Evolutionary conservation across 2,329 filamentous ascomycete genomes (phyloP).

Genomic region (Botrytis porri): DNA sequence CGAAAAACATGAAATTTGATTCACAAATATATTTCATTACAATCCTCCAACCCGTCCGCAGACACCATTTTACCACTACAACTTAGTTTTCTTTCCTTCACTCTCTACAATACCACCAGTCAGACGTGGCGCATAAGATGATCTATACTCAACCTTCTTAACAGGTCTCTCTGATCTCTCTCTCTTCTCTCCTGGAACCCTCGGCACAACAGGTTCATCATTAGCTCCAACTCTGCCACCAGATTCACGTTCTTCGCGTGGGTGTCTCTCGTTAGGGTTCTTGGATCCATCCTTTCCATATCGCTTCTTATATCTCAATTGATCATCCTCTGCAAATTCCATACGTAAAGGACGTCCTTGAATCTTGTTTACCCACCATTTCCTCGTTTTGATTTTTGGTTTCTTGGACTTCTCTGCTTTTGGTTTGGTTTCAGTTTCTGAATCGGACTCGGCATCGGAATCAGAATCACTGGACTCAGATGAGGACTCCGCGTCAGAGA

Average conservation of each 20-base stretch:
- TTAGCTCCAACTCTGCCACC: constrained; percentile 27
- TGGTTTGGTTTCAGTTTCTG: constrained; percentile 39
- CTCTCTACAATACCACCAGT: constrained; percentile 77
- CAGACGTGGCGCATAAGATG: constrained; percentile 56
- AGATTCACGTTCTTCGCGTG: constrained; percentile 11
- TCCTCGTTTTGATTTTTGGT: constrained; percentile 60
- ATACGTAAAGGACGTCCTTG: constrained; percentile 78
- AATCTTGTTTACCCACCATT: constrained; percentile 84
- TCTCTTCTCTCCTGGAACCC: constrained; percentile 23
- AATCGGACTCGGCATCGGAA: constrained; percentile 39
- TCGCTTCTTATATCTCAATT: constrained; percentile 87
- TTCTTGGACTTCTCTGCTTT: constrained; percentile 47
- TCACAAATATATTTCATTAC: constrained; percentile 7
- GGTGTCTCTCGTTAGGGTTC: constrained; percentile 17
- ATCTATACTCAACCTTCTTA: constrained; percentile 47
- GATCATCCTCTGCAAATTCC: constrained; percentile 90
- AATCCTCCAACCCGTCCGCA: background rate
- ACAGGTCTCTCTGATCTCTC: constrained; percentile 21
- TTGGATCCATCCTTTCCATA: constrained; percentile 70
- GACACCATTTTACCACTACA: constrained; percentile 49
- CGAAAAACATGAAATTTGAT: background rate
- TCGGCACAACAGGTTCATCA: constrained; percentile 32
- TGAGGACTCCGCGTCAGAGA: constrained; percentile 37
- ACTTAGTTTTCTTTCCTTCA: constrained; percentile 77
- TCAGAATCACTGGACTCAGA: constrained; percentile 32